phyloP scores from a whole-genome alignment of 139 green algal genomes.

The Chlorella sp. region DNA sequence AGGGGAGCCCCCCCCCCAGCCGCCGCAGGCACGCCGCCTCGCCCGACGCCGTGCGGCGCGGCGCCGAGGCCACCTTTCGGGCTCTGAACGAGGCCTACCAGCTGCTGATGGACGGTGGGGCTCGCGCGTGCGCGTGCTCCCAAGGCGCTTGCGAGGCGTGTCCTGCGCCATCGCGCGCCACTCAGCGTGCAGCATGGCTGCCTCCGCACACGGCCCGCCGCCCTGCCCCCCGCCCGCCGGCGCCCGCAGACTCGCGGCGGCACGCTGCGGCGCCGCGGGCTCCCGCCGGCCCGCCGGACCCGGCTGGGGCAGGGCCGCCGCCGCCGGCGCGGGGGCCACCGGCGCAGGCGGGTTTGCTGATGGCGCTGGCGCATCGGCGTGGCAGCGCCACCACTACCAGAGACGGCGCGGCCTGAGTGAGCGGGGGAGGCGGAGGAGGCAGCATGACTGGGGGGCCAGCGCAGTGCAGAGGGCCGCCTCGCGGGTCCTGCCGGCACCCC shows the following conservation, averaged over 20 bases:
- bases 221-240: background rate
- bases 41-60: constrained; percentile 6
- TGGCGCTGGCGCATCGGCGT: background rate
- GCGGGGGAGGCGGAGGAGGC: background rate
- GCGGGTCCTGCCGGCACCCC: background rate
- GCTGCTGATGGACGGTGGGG: constrained; percentile 22
- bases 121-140: background rate
- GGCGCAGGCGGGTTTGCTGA: background rate
- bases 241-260: background rate
- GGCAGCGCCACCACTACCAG: constrained; percentile 5
- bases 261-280: background rate
- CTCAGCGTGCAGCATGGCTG: background rate
- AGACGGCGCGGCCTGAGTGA: constrained; percentile 13
- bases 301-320: background rate
- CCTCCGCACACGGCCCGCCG: background rate
- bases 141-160: background rate
- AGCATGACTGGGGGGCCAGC: too few species aligned
- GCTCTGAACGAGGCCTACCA: constrained; percentile 28
- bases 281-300: background rate
- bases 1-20: too few species aligned
- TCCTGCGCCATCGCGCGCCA: background rate
- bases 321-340: background rate
- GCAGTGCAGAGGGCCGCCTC: background rate
- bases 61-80: constrained; percentile 21
- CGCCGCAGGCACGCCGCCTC: constrained; percentile 16